Base-by-base conservation (phyloP, 1,284 basidiomycete species). In the Anthracocystis panici-leucophaei region DNA sequence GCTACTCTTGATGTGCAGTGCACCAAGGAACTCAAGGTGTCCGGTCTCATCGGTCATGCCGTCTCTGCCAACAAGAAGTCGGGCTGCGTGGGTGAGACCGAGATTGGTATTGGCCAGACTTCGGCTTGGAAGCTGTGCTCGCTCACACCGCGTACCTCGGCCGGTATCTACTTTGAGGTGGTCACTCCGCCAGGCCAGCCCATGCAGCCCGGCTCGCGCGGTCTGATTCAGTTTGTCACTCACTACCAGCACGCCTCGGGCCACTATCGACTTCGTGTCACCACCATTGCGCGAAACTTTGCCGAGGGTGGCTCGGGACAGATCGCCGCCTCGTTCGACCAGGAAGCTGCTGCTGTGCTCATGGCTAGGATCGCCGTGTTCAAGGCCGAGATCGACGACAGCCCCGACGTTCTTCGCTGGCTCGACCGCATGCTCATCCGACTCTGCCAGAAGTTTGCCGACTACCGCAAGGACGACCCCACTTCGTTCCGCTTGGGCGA, bases 351-450 rank as follows among this genome's bases (percentile, higher is more conserved):
- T 0, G 97, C 97, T 1, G 96, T 99, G 49, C 88, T 99, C 77
- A 99, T 99, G 97, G 94, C 97, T 3, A 90, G 97, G 72, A 99
- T 99, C 84, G 95, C 97, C 0, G 95, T 98, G 16, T 99, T 98
- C 90, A 98, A 98, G 87, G 97, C 96, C 25, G 97, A 99, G 87
- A 97, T 99, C 75, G 97, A 99, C 85, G 97, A 99, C 87, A 93
- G 92, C 7, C 95, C 97, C 0, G 97, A 99, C 85, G 96, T 99
- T 38, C 88, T 99, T 53, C 88, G 97, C 73, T 99, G 97, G 97
- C 88, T 99, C 72, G 97, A 99, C 87, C 89, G 97, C 65, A 99
- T 99, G 97, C 89, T 99, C 61, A 99, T 99, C 84, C 90, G 97
- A 12, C 88, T 99, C 44, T 99, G 97, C 87, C 97, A 99, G 88